Evolutionary conservation across 768 basidiomycete species (phyloP).

Genomic region (Suillus discolor): DNA sequence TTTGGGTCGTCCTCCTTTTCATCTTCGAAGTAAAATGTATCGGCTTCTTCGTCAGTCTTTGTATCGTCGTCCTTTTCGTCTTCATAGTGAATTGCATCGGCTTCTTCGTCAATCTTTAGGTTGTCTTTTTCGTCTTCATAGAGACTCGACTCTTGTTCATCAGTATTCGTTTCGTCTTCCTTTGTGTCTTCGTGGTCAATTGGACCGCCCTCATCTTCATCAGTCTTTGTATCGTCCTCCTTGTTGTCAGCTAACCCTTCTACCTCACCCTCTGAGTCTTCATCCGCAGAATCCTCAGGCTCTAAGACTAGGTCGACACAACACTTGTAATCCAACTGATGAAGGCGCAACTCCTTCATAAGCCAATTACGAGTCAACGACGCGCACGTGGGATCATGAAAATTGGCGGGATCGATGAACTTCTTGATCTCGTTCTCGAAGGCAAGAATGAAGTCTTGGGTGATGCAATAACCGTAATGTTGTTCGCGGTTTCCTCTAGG

Average conservation of each 20-base stretch:
- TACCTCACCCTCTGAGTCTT: neutral
- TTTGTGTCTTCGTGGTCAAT: neutral
- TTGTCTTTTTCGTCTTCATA: neutral
- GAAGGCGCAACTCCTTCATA: neutral
- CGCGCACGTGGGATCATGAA: neutral
- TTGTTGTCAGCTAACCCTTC: neutral
- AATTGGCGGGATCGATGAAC: neutral
- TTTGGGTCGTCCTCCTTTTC: neutral
- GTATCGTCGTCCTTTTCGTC: neutral
- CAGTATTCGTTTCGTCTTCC: neutral
- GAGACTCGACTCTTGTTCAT: neutral
- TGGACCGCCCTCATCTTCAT: neutral
- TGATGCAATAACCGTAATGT: neutral
- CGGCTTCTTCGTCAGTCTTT: neutral
- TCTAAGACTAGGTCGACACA: neutral
- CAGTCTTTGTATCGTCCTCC: neutral
- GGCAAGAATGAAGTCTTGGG: neutral
- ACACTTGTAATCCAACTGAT: neutral
- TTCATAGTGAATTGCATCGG: neutral
- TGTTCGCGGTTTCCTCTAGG: neutral
- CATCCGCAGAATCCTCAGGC: neutral
- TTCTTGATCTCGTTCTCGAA: neutral
- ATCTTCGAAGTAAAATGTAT: neutral
- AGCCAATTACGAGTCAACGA: constrained; percentile 6
- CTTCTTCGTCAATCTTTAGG: neutral